Evolutionary conservation across 169 alveolate species (phyloP), one percentile per base, ranked within the genome.

Genomic region (Besnoitia besnoiti): DNA sequence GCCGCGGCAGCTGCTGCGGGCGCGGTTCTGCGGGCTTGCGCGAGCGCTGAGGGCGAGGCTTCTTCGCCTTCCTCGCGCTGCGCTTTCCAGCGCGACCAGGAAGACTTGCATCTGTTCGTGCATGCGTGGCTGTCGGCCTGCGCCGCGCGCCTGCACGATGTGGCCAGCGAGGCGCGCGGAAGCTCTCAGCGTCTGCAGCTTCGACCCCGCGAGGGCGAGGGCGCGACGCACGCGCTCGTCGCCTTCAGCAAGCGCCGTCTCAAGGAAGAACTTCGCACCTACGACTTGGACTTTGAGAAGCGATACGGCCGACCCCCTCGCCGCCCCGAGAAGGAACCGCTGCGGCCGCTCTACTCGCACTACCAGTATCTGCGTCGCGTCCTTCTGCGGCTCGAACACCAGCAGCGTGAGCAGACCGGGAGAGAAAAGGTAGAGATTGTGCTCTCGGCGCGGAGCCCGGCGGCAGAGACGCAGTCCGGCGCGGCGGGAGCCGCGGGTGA

Each of bases 241-340:
- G 61, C 40, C 8, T 24, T 39, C 50, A 42, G 62, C 0, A 77
- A 77, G 59, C 87, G 87, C 35, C 87, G 59, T 19, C 21, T 91
- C 51, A 91, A 91, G 42, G 89, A 91, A 24, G 94, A 91, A 42
- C 88, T 91, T 12, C 42, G 67, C 27, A 76, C 89, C 14, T 91
- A 91, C 79, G 87, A 91, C 35, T 40, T 51, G 2, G 91, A 85
- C 0, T 91, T 91, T 42, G 59, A 80, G 0, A 46, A 79, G 33
- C 85, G 87, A 77, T 91, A 80, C 76, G 94, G 94, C 12, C 90
- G 94, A 27, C 88, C 46, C 46, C 94, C 94, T 0, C 61, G 50
- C 47, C 87, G 87, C 21, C 94, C 75, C 40, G 94, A 91, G 24
- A 91, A 91, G 79, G 94, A 91, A 40, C 91, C 94, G 35, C 91